A percentile compares a stretch with the other conserved stretches of the same genome.
phyloP scores from a whole-genome alignment of 805 yeast species.

The Wickerhamiella allomyrinae region DNA sequence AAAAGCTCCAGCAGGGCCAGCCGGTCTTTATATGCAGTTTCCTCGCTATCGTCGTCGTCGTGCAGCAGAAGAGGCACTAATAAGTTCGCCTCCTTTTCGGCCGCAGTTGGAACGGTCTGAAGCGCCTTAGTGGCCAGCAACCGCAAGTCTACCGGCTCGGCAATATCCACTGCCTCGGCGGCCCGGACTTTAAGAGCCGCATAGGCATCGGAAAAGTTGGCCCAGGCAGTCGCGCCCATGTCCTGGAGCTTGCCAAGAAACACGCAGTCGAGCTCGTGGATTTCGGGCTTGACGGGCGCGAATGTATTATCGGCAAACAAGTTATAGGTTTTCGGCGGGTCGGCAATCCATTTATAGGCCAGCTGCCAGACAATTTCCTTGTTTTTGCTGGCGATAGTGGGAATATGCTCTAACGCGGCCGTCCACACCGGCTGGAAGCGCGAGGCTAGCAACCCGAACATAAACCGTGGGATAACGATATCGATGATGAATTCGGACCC shows the following conservation, averaged over 20 bases:
- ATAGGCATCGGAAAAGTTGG: conserved; percentile 1
- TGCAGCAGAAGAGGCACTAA: conserved; percentile 46
- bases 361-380: conserved; percentile 40
- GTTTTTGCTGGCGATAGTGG: conserved; percentile 29
- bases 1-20: conserved; percentile 42
- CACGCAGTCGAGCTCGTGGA: conserved; percentile 8
- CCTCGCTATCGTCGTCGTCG: conserved; percentile 21
- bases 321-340: conserved; percentile 16
- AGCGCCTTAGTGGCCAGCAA: conserved; percentile 45
- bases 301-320: conserved; percentile 14
- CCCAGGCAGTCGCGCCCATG: conserved; percentile 12
- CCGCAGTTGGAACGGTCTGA: conserved; percentile 44
- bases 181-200: conserved; percentile 11
- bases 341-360: conserved; percentile 23
- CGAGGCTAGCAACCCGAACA: conserved; percentile 59
- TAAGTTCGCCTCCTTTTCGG: conserved; percentile 45
- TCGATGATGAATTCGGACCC: conserved; percentile 19
- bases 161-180: conserved; percentile 2
- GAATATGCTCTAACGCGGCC: conserved; percentile 50
- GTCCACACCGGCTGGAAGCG: conserved; percentile 80
- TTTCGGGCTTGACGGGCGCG: conserved; percentile 2
- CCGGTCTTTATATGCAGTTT: conserved; percentile 16
- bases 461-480: conserved; percentile 31
- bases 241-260: conserved; percentile 10
- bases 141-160: conserved; percentile 27